A percentile compares a stretch with the other conserved stretches of the same genome.
Evolutionary conservation across 2,329 filamentous ascomycete species (phyloP).

Genomic region (Dothiorella sarmentorum): DNA sequence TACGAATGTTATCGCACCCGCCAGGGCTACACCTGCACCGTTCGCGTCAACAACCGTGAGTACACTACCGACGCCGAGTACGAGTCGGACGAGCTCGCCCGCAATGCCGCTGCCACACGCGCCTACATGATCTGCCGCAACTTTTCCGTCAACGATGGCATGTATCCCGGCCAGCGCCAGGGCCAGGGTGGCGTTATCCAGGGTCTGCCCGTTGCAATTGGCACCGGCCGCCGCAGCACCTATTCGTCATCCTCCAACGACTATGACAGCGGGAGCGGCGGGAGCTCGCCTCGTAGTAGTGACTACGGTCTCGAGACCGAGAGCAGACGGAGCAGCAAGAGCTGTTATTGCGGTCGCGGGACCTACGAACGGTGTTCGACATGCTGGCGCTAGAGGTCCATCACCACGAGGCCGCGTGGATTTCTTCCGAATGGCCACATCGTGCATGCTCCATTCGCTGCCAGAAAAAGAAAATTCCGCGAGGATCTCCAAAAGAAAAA

Average conservation of each 20-base stretch:
- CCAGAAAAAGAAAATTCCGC: background rate
- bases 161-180: slow-evolving; percentile 61
- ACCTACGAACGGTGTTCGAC: slow-evolving; percentile 4
- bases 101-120: slow-evolving; percentile 91
- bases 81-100: slow-evolving; percentile 75
- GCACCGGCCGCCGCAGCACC: slow-evolving; percentile 53
- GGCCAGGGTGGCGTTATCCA: slow-evolving; percentile 55
- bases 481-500: background rate
- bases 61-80: slow-evolving; percentile 89
- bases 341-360: slow-evolving; percentile 39
- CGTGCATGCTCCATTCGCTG: background rate
- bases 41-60: slow-evolving; percentile 92
- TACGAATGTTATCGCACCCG: slow-evolving; percentile 77
- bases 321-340: slow-evolving; percentile 32
- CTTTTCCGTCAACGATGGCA: slow-evolving; percentile 95
- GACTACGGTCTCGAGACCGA: slow-evolving; percentile 44
- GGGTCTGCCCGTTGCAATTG: slow-evolving; percentile 62
- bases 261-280: slow-evolving; percentile 52
- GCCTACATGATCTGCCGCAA: slow-evolving; percentile 98
- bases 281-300: slow-evolving; percentile 52
- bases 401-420: background rate
- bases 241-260: slow-evolving; percentile 41
- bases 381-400: slow-evolving; percentile 4
- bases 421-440: background rate
- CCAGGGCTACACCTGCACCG: slow-evolving; percentile 80